A percentile compares a stretch with the other conserved stretches of the same genome.
Conservation (phyloP, 768 basidiomycete species). For the Hortiboletus flavorubellus region DNA sequence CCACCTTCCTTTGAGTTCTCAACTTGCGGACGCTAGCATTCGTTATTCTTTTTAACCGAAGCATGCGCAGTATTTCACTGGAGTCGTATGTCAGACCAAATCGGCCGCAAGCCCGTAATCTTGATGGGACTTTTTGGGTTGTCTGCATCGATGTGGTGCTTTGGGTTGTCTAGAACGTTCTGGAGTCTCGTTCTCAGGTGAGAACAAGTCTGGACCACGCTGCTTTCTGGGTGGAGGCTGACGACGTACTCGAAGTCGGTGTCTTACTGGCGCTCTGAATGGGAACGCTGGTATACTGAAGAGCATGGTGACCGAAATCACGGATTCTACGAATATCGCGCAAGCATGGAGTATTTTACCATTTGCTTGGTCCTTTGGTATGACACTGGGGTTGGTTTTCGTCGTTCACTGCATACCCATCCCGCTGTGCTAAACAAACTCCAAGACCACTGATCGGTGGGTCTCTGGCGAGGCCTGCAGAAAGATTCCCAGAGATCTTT, state of each 20-base stretch:
- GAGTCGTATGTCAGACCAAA: slow-evolving; percentile 47
- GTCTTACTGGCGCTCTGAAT: slow-evolving; percentile 46
- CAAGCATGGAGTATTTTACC: slow-evolving; percentile 60
- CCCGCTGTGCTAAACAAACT: background rate
- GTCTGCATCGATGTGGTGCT: slow-evolving; percentile 44
- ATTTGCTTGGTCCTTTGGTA: slow-evolving; percentile 41
- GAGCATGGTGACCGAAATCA: slow-evolving; percentile 45
- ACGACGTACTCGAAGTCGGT: slow-evolving; percentile 31
- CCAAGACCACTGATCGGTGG: slow-evolving; percentile 73
- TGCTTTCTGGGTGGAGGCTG: background rate
- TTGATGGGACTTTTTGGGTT: slow-evolving; percentile 44
- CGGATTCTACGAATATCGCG: slow-evolving; percentile 30
- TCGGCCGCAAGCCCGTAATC: slow-evolving; percentile 49
- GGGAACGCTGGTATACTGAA: slow-evolving; percentile 57
- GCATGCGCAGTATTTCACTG: slow-evolving; percentile 47
- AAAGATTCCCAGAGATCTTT: slow-evolving; percentile 62
- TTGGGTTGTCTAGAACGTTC: slow-evolving; percentile 47
- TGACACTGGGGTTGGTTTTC: slow-evolving; percentile 39
- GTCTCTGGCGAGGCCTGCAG: slow-evolving; percentile 55
- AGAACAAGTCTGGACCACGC: background rate
- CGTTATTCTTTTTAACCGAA: slow-evolving; percentile 47
- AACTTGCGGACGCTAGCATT: slow-evolving; percentile 33
- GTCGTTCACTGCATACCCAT: background rate
- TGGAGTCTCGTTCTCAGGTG: slow-evolving; percentile 43
- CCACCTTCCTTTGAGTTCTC: background rate